Percentiles rank a stretch among this genome's conserved stretches.
Conservation (phyloP, 108 stramenopile genomes). For the Fragilaria radians region DNA sequence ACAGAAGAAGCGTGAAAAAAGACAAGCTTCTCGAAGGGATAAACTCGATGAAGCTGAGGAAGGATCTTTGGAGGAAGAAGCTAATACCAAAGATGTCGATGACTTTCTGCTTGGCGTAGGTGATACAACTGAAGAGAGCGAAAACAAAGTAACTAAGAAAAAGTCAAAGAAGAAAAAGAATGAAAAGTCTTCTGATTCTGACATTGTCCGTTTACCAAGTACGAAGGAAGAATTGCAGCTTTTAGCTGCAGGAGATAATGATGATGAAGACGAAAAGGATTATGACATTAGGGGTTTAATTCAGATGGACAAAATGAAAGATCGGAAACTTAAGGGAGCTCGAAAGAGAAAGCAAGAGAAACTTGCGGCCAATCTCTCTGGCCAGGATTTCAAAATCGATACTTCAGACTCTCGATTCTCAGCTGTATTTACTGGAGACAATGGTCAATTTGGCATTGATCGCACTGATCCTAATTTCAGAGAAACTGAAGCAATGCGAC, state of each 20-base stretch:
- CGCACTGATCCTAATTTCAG: constrained; percentile 79
- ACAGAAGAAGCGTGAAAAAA: constrained; percentile 66
- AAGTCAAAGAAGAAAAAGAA: constrained; percentile 2
- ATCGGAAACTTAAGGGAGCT: constrained; percentile 67
- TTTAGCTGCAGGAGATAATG: constrained; percentile 70
- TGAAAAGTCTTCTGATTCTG: constrained; percentile 6
- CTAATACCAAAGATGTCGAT: constrained; percentile 11
- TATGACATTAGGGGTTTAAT: constrained; percentile 79
- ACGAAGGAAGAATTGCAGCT: constrained; percentile 68
- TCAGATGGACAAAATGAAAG: constrained; percentile 71
- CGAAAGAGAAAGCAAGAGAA: constrained; percentile 78
- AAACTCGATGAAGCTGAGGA: constrained; percentile 18
- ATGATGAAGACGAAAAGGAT: constrained; percentile 63
- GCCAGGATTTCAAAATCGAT: constrained; percentile 79
- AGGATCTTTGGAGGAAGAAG: constrained; percentile 11
- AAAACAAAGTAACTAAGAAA: constrained; percentile 1
- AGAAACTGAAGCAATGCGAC: constrained; percentile 87
- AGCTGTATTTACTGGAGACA: constrained; percentile 79
- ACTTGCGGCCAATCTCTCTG: constrained; percentile 58
- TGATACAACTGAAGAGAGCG: constrained; percentile 18
- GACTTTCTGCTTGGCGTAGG: constrained; percentile 46
- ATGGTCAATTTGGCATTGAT: constrained; percentile 92
- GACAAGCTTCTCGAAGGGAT: constrained; percentile 42
- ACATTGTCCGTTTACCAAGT: constrained; percentile 10
- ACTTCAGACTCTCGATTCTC: constrained; percentile 79